Evolutionary conservation across 1,284 basidiomycete genomes (phyloP).

Genomic region (Trametes pubescens): DNA sequence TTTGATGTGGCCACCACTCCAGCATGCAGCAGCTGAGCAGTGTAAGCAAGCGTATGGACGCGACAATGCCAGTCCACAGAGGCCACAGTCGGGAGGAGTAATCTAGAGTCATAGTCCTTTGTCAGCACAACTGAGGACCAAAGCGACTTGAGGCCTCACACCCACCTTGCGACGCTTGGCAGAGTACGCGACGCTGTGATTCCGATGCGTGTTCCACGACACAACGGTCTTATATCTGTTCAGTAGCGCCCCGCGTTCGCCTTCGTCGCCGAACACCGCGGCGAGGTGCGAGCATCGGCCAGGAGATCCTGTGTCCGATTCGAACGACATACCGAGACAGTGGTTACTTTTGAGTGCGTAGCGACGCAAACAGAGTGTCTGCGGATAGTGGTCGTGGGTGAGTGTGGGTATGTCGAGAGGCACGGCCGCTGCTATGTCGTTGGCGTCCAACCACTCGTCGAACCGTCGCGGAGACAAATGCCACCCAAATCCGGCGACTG

Average conservation of each 20-base stretch:
- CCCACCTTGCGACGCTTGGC: conserved; percentile 56
- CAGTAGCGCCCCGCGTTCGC: conserved; percentile 38
- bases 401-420: conserved; percentile 1
- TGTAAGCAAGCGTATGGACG: conserved; percentile 84
- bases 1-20: conserved; percentile 63
- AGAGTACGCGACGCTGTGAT: conserved; percentile 44
- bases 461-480: conserved; percentile 26
- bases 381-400: neutral
- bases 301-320: conserved; percentile 16
- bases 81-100: conserved; percentile 66
- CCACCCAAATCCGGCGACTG: conserved; percentile 23
- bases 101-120: conserved; percentile 38
- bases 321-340: conserved; percentile 23
- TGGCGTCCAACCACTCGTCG: conserved; percentile 20
- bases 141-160: neutral
- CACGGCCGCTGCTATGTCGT: conserved; percentile 1
- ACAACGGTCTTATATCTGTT: conserved; percentile 49
- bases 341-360: conserved; percentile 6
- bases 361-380: neutral
- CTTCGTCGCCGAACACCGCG: conserved; percentile 39
- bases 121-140: neutral
- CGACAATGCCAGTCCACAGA: conserved; percentile 64
- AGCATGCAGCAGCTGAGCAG: conserved; percentile 82
- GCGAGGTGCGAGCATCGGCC: conserved; percentile 38
- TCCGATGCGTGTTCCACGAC: conserved; percentile 48